Base-by-base conservation (phyloP, 129 eudicot species). In the Calendula officinalis region DNA sequence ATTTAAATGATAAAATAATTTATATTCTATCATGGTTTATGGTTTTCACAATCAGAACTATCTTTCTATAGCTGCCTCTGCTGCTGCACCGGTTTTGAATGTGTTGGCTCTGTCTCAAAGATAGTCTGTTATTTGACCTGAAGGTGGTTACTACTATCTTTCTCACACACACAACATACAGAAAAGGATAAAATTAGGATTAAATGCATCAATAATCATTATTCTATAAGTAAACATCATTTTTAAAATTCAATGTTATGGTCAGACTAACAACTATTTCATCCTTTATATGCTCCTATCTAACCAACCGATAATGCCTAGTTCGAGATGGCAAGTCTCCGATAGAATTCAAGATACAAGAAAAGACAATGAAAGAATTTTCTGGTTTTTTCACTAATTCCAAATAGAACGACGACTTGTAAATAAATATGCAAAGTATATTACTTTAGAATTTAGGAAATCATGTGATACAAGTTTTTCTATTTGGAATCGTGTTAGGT, bases 41-140 rank as follows among this genome's bases (percentile, higher is more conserved):
- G 16, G 5, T 33, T n/a, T 72, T 83, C 83, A 9, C 73, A 72
- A 63, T 76, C 96, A 48, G 77, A 86, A 52, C 78, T 85, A 47
- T 85, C 87, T 47, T 88, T 92, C n/a, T 66, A 79, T 92, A 72
- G 98, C 96, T 60, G 82, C 68, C 64, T 96, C 96, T 11, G 89
- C 83, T 76, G 89, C 85, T 50, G 74, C 81, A 42, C 95, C 96
- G 0, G 76, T 92, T 69, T 69, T 88, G 36, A 75, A 44, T 59
- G 76, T 76, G 3, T 56, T 92, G 76, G 67, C 85, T 66, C 57
- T 79, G 30, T 77, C 78, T 17, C 56, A 71, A 32, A 54, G 34
- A 22, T 86, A 88, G 71, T 34, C 82, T 40, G 42, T 79, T 34
- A 80, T 92, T 65, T 95, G 98, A 73, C 98, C 98, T 4, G 98